Base-by-base conservation (phyloP, 345 rosid species). In the Euphorbia lathyris region DNA sequence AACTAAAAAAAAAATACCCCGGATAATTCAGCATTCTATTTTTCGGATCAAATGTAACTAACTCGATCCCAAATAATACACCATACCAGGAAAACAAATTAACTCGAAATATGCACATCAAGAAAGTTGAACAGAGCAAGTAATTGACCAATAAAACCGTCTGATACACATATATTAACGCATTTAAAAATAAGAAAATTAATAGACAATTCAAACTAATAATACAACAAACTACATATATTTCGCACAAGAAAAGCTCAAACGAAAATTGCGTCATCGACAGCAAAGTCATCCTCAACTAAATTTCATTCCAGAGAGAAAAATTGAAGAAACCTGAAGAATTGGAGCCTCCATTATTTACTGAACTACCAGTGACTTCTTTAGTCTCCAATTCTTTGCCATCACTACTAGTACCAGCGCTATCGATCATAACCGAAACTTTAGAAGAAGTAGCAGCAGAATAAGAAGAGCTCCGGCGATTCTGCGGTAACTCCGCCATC, bases 401-500 rank as follows among this genome's bases (percentile, higher is more conserved):
- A 58, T 62, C 75, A 23, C 72, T 63, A 59, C 82, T 42, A 63
- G 76, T 79, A 58, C 69, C 86, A 55, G n/a, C 67, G 38, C 61
- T 40, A 71, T 81, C 85, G 68, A 76, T 43, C 22, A 52, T 78
- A 29, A 72, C 84, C 25, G 86, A 71, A 65, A 58, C 74, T 67
- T 82, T 82, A 23, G 58, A 77, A 38, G 85, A 81, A 53, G 72
- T 82, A 32, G 80, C 77, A 0, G 87, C 65, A 52, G 74, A 56
- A 16, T 62, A 68, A 16, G 76, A 66, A 11, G 69, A 79, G 29
- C 38, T 81, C 63, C 65, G 74, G 17, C 73, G 82, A 52, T 77
- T 78, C 68, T 64, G 87, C 75, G 76, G 79, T 29, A 87, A 75
- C 48, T 83, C 87, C 68, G 76, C 83, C 90, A 83, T 88, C 77